These are phyloP conservation scores for Chlorociboria aeruginascens DNA, from an alignment of 495 filamentous ascomycete genomes.

Conservation along the genomic window DNA sequence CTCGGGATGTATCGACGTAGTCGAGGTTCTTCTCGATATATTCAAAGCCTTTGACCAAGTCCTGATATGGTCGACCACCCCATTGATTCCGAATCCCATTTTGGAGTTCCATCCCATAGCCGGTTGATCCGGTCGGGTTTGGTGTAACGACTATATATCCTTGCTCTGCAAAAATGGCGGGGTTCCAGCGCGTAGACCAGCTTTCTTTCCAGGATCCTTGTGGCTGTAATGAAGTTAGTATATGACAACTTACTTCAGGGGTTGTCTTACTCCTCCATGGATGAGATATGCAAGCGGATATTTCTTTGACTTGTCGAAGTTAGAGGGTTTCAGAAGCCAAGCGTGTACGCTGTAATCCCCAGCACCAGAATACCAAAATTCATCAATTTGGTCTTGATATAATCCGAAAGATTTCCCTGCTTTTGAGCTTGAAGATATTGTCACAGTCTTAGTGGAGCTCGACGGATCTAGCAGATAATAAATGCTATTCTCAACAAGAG, in stretches of 20 bases:
- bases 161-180: constrained; percentile 81
- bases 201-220: constrained; percentile 75
- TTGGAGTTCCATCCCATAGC: constrained; percentile 70
- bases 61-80: constrained; percentile 70
- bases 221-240: constrained; percentile 28
- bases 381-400: constrained; percentile 44
- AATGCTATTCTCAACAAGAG: constrained; percentile 54
- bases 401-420: constrained; percentile 63
- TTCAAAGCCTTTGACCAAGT: constrained; percentile 70
- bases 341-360: constrained; percentile 60
- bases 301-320: constrained; percentile 58
- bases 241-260: not conserved
- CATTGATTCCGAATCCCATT: constrained; percentile 67
- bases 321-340: constrained; percentile 68
- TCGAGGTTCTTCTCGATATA: constrained; percentile 57
- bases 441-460: constrained; percentile 1
- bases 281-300: constrained; percentile 79
- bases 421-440: constrained; percentile 54
- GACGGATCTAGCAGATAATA: constrained; percentile 47
- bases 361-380: constrained; percentile 59
- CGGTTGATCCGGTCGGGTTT: constrained; percentile 79
- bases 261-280: constrained; percentile 52
- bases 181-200: constrained; percentile 89
- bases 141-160: constrained; percentile 82
- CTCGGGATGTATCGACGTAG: constrained; percentile 66